Conservation (phyloP, 2,329 filamentous ascomycete species). For the Fusarium concolor region DNA sequence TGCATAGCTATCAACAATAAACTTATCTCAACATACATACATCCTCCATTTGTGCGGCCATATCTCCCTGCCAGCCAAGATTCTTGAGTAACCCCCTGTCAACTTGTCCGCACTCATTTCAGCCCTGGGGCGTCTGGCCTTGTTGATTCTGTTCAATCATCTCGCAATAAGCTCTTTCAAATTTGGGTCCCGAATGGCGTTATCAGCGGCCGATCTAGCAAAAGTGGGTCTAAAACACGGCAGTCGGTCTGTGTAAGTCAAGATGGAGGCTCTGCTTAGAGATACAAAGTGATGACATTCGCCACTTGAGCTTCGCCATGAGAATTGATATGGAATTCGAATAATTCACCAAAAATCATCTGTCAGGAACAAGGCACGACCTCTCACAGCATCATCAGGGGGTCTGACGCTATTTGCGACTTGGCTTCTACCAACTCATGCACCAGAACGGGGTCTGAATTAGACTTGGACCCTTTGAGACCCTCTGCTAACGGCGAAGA, state of each 20-base stretch:
- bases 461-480: constrained; percentile 21
- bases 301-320: constrained; percentile 26
- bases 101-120: constrained; percentile 20
- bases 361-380: background rate
- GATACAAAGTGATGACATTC: constrained; percentile 31
- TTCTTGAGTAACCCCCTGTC: background rate
- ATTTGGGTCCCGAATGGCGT: constrained; percentile 45
- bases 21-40: too few relatives aligned
- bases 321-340: background rate
- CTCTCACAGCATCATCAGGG: constrained; percentile 4
- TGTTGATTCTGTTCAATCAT: constrained; percentile 28
- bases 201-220: constrained; percentile 46
- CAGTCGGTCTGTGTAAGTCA: constrained; percentile 37
- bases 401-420: constrained; percentile 14
- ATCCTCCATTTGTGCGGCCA: background rate
- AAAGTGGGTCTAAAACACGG: constrained; percentile 39
- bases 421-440: constrained; percentile 27
- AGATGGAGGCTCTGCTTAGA: constrained; percentile 27
- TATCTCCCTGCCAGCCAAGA: background rate
- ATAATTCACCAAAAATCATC: background rate
- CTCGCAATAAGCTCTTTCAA: constrained; percentile 36
- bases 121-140: constrained; percentile 22
- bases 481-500: constrained; percentile 23
- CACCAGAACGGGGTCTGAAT: constrained; percentile 30
- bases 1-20: too few relatives aligned